Base-by-base conservation (phyloP, 805 yeast genomes). In the Candida palmyrensis region DNA sequence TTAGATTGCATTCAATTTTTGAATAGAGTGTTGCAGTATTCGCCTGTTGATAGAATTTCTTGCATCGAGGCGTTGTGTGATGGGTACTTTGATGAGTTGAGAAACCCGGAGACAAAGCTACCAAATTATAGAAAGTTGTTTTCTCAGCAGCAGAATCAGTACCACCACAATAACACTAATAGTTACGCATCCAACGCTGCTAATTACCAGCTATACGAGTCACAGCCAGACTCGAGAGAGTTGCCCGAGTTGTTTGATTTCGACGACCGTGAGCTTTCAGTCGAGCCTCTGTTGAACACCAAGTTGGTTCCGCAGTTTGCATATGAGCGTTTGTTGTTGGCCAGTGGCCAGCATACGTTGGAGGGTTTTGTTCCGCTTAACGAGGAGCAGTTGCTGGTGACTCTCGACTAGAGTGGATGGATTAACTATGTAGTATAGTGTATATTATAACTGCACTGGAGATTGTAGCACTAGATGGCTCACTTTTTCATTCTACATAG, bases 21-120 rank as follows among this genome's bases (percentile, higher is more conserved):
- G 41, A 66, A 69, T 23, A 58, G 65, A 41, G 67, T 80, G 25
- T 65, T 83, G 41, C 76, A 79, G 49, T 83, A 83, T 54, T 79
- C 82, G 39, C 94, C 94, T 5, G 45, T 61, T 12, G 74, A 73
- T 42, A 68, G 94, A 59, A 62, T 78, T 29, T 66, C 74, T 37
- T 81, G 90, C 23, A 55, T 68, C 12, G 66, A 71, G 27, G 74
- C 77, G 1, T 53, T 78, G 49, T 54, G 66, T 22, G 69, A 73
- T 46, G 66, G 59, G 7, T 77, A 75, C 57, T 78, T 79, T 51
- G 71, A 75, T 44, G 77, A 73, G 41, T 66, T 75, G 43, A 63
- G 72, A 47, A 49, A 48, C 20, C 53, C 49, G 25, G 34, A 38
- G 24, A 61, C 68, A 6, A 57, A 57, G 45, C 53, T 66, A 42